phyloP scores from a whole-genome alignment of 257 asterid species.

The Solanum virginianum region DNA sequence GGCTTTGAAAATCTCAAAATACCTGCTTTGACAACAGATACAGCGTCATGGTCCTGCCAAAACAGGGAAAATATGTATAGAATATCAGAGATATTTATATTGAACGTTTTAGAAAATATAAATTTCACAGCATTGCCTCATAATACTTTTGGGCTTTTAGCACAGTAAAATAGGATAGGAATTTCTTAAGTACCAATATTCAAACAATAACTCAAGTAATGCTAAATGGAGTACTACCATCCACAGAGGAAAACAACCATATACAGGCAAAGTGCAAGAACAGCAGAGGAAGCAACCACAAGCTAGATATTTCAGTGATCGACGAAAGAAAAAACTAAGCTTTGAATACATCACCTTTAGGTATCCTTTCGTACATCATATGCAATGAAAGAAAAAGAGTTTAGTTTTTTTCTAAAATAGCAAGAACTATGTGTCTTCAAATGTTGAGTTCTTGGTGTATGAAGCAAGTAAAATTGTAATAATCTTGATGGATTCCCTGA shows the following conservation, averaged over 20 bases:
- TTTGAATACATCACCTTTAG: neutral
- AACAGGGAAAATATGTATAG: neutral
- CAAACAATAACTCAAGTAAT: neutral
- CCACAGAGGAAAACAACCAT: neutral
- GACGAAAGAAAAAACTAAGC: neutral
- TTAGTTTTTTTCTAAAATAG: neutral
- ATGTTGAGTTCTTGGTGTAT: neutral
- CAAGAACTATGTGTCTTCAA: neutral
- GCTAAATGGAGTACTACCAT: neutral
- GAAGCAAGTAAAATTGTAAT: neutral
- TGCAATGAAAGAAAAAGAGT: neutral
- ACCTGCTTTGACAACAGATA: conserved; percentile 73
- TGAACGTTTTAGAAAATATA: neutral
- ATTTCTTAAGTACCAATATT: neutral
- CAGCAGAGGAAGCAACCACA: neutral
- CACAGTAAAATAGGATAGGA: neutral
- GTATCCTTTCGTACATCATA: neutral
- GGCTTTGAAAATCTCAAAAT: conserved; percentile 64
- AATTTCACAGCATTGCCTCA: neutral
- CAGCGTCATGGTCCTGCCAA: conserved; percentile 59
- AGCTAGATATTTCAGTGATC: neutral
- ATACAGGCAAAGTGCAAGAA: neutral
- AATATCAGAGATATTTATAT: neutral
- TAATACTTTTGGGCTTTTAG: neutral
- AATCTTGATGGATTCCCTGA: neutral